These are phyloP conservation scores for Rhodotorula taiwanensis DNA, from an alignment of 768 basidiomycete genomes.

Conservation along the genomic window DNA sequence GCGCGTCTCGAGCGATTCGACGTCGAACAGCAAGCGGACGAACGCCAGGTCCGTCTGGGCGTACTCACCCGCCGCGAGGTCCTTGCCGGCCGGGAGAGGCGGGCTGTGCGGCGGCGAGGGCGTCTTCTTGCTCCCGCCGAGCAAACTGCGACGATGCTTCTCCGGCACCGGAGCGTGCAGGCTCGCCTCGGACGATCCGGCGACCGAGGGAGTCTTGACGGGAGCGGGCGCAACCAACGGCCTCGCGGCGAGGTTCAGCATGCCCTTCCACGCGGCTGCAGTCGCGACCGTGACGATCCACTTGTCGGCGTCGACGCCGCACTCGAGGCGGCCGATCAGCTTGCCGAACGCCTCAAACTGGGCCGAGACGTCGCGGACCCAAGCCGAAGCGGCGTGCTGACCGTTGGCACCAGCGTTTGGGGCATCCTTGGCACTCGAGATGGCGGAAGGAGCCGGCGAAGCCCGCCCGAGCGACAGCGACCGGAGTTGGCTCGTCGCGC, in stretches of 20 bases:
- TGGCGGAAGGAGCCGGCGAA: not conserved
- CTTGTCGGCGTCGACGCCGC: constrained; percentile 34
- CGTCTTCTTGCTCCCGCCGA: constrained; percentile 24
- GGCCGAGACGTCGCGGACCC: constrained; percentile 33
- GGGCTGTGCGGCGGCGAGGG: constrained; percentile 34
- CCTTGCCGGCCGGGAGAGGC: constrained; percentile 1
- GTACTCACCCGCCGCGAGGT: not conserved
- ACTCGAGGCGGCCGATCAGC: constrained; percentile 32
- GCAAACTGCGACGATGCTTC: not conserved
- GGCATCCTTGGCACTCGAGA: not conserved
- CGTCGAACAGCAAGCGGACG: constrained; percentile 29
- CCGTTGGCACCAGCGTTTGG: not conserved
- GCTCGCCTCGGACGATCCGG: not conserved
- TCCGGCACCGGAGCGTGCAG: too few species aligned
- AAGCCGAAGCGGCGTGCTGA: constrained; percentile 1
- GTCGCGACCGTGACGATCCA: constrained; percentile 39
- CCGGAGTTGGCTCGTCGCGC: constrained; percentile 16
- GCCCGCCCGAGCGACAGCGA: constrained; percentile 28
- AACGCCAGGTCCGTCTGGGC: constrained; percentile 18
- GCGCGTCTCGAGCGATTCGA: constrained; percentile 34
- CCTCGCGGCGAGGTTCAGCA: constrained; percentile 33
- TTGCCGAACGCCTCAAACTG: constrained; percentile 31
- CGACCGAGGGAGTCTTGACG: not conserved
- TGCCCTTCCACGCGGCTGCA: constrained; percentile 38
- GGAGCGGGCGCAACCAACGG: not conserved